Evolutionary conservation across 306 rosid genomes (phyloP).

Genomic region (Hylodesmum podocarpum): DNA sequence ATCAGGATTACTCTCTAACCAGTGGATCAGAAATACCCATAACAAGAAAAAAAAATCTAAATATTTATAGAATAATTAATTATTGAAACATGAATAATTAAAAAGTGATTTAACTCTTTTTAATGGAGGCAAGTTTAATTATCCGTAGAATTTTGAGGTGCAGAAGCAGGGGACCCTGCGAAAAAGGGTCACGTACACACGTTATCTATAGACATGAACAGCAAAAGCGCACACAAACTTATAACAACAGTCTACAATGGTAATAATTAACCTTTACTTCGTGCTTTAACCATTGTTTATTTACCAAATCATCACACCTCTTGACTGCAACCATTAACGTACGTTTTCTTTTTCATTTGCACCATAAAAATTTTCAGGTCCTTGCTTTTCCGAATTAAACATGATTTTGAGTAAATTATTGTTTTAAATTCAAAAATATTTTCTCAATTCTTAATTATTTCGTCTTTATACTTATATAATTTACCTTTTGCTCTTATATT

Average conservation of each 20-base stretch:
- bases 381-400: too few species aligned
- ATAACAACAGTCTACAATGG: conserved; percentile 35
- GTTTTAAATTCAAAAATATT: too few species aligned
- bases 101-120: background rate
- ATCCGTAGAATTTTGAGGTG: background rate
- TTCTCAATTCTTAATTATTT: too few species aligned
- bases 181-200: background rate
- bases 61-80: background rate
- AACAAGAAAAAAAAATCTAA: too few species aligned
- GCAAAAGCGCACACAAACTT: conserved; percentile 14
- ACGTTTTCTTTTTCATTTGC: conserved; percentile 8
- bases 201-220: conserved; percentile 26
- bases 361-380: too few species aligned
- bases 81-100: background rate
- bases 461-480: too few species aligned
- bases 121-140: background rate
- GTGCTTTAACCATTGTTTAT: conserved; percentile 41
- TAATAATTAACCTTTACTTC: conserved; percentile 32
- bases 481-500: too few species aligned
- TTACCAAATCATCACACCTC: conserved; percentile 38
- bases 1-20: too few species aligned
- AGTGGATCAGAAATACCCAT: too few species aligned
- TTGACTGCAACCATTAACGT: conserved; percentile 41
- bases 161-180: background rate
- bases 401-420: background rate